Percentiles rank a stretch among this genome's conserved stretches.
Conservation (phyloP, 768 basidiomycete species). For the Omphalotus guepiniiformis region DNA sequence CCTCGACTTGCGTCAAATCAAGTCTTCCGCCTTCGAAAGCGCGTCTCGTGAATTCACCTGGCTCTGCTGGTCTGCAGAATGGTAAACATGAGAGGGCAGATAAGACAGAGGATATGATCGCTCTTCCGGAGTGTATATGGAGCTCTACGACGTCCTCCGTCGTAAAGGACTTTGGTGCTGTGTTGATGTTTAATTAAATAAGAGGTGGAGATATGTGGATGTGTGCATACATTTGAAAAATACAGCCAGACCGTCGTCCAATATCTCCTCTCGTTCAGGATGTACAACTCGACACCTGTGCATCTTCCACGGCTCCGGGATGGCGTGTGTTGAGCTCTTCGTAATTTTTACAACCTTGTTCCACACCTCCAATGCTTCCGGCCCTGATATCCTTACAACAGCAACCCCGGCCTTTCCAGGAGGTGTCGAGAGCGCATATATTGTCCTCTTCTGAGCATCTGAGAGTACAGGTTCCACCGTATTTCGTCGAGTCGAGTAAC, state of each 20-base stretch:
- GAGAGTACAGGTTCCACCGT: conserved; percentile 31
- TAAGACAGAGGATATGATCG: conserved; percentile 70
- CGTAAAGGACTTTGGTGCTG: conserved; percentile 80
- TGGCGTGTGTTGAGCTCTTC: conserved; percentile 3
- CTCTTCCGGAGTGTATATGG: conserved; percentile 84
- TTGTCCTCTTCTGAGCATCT: conserved; percentile 63
- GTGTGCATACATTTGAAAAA: conserved; percentile 66
- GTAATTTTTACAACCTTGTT: conserved; percentile 45
- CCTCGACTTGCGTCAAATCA: conserved; percentile 88
- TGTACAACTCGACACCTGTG: conserved; percentile 67
- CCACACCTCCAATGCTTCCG: conserved; percentile 63
- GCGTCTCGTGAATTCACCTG: conserved; percentile 86
- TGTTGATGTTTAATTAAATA: neutral
- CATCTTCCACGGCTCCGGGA: conserved; percentile 62
- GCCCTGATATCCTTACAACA: conserved; percentile 80
- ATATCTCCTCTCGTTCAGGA: conserved; percentile 50
- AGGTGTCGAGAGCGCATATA: conserved; percentile 86
- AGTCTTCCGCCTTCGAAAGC: conserved; percentile 79
- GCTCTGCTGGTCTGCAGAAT: conserved; percentile 71
- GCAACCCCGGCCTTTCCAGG: conserved; percentile 83
- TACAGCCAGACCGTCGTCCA: conserved; percentile 80
- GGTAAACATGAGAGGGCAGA: conserved; percentile 56
- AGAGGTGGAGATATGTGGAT: neutral
- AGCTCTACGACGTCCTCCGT: conserved; percentile 80
- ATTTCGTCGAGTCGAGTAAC: too few species aligned